A percentile compares a stretch with the other conserved stretches of the same genome.
These are phyloP conservation scores for Pseudozyma sp. DNA, from an alignment of 1,284 basidiomycete species.

Conservation along the genomic window DNA sequence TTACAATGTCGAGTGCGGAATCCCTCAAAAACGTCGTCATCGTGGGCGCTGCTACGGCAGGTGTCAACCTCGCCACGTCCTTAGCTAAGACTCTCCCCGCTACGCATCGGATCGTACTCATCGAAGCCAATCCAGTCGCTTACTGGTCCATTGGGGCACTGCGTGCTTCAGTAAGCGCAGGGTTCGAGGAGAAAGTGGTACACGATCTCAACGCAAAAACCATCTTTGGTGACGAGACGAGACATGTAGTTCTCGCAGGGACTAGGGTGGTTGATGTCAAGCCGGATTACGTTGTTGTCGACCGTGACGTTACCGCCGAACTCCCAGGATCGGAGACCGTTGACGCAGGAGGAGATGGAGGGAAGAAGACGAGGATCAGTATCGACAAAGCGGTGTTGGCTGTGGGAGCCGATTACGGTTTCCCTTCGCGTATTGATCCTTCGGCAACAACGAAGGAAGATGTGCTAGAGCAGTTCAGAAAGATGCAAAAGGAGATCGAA, in stretches of 20 bases:
- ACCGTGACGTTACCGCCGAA: conserved; percentile 13
- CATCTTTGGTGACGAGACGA: conserved; percentile 23
- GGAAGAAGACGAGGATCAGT: conserved; percentile 9
- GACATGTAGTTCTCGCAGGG: conserved; percentile 30
- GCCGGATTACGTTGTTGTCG: conserved; percentile 22
- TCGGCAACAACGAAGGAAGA: conserved; percentile 18
- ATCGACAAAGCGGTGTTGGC: conserved; percentile 40
- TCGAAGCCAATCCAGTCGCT: conserved; percentile 69
- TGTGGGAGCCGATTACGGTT: conserved; percentile 36
- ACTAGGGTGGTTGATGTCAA: conserved; percentile 24
- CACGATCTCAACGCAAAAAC: conserved; percentile 21
- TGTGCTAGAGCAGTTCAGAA: conserved; percentile 22
- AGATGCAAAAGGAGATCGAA: conserved; percentile 34
- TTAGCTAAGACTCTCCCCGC: conserved; percentile 67
- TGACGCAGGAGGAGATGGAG: not conserved
- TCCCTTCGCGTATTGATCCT: conserved; percentile 23
- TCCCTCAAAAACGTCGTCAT: conserved; percentile 49
- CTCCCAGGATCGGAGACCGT: conserved; percentile 1
- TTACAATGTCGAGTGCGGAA: not conserved
- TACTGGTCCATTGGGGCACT: conserved; percentile 69
- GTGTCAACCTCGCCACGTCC: conserved; percentile 55
- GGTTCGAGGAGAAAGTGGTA: conserved; percentile 52
- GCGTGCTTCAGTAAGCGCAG: conserved; percentile 70
- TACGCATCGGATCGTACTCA: conserved; percentile 70
- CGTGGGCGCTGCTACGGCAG: conserved; percentile 46